Conservation (phyloP, 805 yeast species). For the Saccharomycopsis fibuligera region DNA sequence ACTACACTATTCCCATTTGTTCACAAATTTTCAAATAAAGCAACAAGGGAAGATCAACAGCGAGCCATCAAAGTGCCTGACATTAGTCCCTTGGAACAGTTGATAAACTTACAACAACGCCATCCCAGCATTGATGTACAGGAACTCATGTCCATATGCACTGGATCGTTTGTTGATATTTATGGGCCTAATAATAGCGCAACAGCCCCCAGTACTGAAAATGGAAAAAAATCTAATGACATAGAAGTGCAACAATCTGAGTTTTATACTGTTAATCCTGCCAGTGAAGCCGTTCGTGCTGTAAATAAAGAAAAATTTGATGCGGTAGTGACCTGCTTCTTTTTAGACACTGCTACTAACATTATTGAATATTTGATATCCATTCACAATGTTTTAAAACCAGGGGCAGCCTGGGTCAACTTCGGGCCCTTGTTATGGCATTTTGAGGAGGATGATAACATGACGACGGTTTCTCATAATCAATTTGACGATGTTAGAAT, state of each 20-base stretch:
- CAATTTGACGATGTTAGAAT: no score
- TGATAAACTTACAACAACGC: conserved; percentile 27
- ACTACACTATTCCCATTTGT: conserved; percentile 45
- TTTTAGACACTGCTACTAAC: conserved; percentile 59
- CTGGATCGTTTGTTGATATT: conserved; percentile 66
- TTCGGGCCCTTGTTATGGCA: conserved; percentile 73
- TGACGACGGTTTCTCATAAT: conserved; percentile 23
- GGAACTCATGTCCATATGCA: conserved; percentile 61
- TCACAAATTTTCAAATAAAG: conserved; percentile 43
- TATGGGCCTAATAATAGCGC: conserved; percentile 44
- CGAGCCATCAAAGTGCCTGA: conserved; percentile 52
- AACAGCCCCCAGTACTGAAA: no score
- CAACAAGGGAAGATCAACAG: conserved; percentile 39
- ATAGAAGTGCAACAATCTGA: conserved; percentile 2
- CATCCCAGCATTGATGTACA: conserved; percentile 37
- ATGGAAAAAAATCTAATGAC: no score
- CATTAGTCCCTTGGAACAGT: conserved; percentile 36
- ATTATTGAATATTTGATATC: conserved; percentile 50
- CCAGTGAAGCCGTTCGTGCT: background rate
- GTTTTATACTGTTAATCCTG: background rate
- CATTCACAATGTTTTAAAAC: conserved; percentile 38
- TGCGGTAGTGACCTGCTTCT: conserved; percentile 48
- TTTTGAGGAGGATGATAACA: conserved; percentile 45
- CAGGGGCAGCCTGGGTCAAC: conserved; percentile 52
- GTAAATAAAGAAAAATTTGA: conserved; percentile 36